Conservation (phyloP, 441 rosid genomes). For the Bruguiera hainesii region DNA sequence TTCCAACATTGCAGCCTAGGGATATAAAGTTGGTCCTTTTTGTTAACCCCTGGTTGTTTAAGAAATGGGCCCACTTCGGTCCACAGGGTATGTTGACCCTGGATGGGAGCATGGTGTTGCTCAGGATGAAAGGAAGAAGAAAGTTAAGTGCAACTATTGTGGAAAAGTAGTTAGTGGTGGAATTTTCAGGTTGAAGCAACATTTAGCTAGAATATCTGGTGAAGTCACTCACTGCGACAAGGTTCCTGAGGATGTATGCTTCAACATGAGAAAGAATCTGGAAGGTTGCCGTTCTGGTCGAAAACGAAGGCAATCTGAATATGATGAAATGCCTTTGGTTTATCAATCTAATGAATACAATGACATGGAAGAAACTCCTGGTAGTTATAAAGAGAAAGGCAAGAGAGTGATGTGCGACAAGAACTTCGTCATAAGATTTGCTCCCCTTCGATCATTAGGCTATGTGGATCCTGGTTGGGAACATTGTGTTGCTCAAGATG, state of each 20-base stretch:
- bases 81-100: constrained; percentile 61
- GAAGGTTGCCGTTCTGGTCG: constrained; percentile 65
- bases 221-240: constrained; percentile 85
- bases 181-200: constrained; percentile 83
- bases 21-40: constrained; percentile 18
- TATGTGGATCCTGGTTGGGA: constrained; percentile 99
- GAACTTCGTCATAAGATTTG: constrained; percentile 39
- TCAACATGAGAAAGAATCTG: constrained; percentile 69
- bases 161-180: constrained; percentile 86
- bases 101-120: constrained; percentile 95
- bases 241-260: constrained; percentile 67
- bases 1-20: constrained; percentile 12
- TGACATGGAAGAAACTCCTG: constrained; percentile 37
- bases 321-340: constrained; percentile 43
- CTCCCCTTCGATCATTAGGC: constrained; percentile 71
- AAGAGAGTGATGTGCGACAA: constrained; percentile 48
- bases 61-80: constrained; percentile 60
- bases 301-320: constrained; percentile 49
- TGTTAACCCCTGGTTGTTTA: constrained; percentile 24
- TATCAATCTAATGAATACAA: constrained; percentile 35
- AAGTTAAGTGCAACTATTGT: constrained; percentile 84
- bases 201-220: constrained; percentile 75
- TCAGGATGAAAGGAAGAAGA: constrained; percentile 81
- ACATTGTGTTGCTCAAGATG: constrained; percentile 89
- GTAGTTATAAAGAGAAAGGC: constrained; percentile 42